phyloP scores from a whole-genome alignment of 2,329 filamentous ascomycete species.

The Fusarium piperis region DNA sequence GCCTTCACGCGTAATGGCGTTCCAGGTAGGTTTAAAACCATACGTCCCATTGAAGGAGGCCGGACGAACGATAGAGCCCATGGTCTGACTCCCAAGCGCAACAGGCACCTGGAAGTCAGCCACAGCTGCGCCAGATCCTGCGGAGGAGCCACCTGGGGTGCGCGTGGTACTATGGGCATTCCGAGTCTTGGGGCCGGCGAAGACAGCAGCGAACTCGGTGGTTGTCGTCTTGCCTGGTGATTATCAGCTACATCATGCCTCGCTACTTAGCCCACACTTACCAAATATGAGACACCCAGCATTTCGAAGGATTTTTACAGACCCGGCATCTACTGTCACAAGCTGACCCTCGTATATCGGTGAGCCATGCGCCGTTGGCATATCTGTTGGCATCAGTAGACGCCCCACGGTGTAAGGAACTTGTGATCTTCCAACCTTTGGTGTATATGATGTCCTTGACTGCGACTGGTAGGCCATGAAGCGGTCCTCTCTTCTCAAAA shows the following conservation, averaged over 20 bases:
- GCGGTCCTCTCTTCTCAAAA: conserved; percentile 56
- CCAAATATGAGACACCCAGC: conserved; percentile 65
- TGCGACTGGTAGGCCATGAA: conserved; percentile 66
- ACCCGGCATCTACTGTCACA: conserved; percentile 59
- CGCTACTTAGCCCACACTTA: conserved; percentile 49
- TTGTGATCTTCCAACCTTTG: conserved; percentile 54
- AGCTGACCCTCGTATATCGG: conserved; percentile 59
- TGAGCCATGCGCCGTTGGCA: conserved; percentile 66
- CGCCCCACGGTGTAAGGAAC: accelerated
- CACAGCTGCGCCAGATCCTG: conserved; percentile 73
- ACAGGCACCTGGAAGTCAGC: conserved; percentile 71
- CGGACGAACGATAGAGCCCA: conserved; percentile 71
- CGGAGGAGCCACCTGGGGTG: conserved; percentile 73
- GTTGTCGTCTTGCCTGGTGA: conserved; percentile 46
- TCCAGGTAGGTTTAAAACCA: conserved; percentile 74
- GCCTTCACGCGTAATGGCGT: conserved; percentile 69
- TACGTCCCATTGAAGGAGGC: conserved; percentile 73
- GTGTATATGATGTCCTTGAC: conserved; percentile 70
- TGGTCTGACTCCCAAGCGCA: conserved; percentile 72
- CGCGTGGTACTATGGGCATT: conserved; percentile 71
- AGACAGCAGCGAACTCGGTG: conserved; percentile 67
- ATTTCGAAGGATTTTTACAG: conserved; percentile 60
- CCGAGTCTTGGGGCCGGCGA: conserved; percentile 57
- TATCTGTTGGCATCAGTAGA: conserved; percentile 48
- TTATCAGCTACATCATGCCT: conserved; percentile 61